phyloP scores from a whole-genome alignment of 2,329 filamentous ascomycete genomes.

The Colletotrichum higginsianum region DNA sequence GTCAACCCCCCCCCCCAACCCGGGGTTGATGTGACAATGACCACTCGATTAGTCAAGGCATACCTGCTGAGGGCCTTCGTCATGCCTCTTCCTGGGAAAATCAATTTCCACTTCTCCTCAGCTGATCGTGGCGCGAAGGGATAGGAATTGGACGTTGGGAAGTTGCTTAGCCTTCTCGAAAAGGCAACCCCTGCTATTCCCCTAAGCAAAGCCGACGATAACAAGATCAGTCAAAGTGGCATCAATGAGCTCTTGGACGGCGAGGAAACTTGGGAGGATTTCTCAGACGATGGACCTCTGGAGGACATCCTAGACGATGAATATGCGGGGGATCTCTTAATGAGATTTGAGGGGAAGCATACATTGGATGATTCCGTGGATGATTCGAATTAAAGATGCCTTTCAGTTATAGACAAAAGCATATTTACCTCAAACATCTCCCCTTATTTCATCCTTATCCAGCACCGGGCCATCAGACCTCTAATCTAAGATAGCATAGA shows the following conservation, averaged over 20 bases:
- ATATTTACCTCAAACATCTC: neutral
- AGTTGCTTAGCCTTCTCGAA: neutral
- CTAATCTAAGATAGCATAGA: slow-evolving; percentile 54
- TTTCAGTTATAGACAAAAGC: neutral
- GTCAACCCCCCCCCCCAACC: no score
- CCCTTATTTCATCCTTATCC: neutral
- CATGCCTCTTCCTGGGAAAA: slow-evolving; percentile 13
- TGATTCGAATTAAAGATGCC: neutral
- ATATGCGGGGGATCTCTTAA: neutral
- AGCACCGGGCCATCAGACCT: slow-evolving; percentile 11
- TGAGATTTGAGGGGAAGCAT: neutral
- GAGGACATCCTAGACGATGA: neutral
- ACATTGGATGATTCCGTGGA: neutral
- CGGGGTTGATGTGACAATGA: neutral
- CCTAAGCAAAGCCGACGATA: neutral
- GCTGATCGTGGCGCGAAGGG: neutral
- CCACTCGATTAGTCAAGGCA: neutral
- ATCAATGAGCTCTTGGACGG: neutral
- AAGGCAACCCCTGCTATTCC: neutral
- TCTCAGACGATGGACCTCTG: neutral
- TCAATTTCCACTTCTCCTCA: neutral
- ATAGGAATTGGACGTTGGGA: neutral
- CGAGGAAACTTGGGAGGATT: neutral
- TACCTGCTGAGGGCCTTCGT: neutral
- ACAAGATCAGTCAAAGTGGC: neutral